Evolutionary conservation across 2,329 filamentous ascomycete species (phyloP).

Genomic region (Amesomyces nigricolor): DNA sequence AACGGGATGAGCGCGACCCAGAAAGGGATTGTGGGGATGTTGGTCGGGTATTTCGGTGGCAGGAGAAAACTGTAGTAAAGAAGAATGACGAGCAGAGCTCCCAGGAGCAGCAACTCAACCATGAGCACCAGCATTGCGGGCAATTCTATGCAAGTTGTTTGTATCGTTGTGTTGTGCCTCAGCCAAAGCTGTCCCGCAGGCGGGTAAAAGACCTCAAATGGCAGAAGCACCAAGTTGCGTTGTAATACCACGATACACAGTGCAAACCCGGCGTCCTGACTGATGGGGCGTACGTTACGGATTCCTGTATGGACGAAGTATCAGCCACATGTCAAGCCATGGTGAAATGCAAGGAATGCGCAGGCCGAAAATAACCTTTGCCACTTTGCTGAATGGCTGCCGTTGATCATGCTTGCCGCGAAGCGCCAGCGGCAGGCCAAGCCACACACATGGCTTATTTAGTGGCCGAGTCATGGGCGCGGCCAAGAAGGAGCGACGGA

Average conservation of each 20-base stretch:
- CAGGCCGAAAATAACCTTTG: neutral
- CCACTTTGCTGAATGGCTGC: neutral
- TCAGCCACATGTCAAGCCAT: too few species aligned
- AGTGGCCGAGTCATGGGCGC: neutral
- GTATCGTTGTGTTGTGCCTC: too few species aligned
- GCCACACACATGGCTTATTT: neutral
- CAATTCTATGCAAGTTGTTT: neutral
- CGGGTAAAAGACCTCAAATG: too few species aligned
- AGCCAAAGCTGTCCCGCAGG: neutral
- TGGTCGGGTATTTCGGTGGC: constrained; percentile 28
- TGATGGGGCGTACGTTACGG: too few species aligned
- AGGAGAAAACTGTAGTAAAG: constrained; percentile 13
- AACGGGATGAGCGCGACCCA: constrained; percentile 40
- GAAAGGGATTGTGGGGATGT: constrained; percentile 40
- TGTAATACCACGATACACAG: too few species aligned
- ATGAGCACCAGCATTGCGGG: constrained; percentile 8
- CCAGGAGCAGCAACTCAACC: constrained; percentile 10
- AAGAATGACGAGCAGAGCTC: neutral
- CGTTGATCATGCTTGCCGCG: neutral
- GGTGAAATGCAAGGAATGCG: too few species aligned
- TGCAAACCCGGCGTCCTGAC: too few species aligned
- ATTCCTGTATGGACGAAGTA: too few species aligned
- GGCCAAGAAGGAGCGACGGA: neutral
- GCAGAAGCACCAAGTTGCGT: too few species aligned
- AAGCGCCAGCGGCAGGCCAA: neutral